phyloP scores from a whole-genome alignment of 371 early-diverging fungal species.

The Catenaria anguillulae region DNA sequence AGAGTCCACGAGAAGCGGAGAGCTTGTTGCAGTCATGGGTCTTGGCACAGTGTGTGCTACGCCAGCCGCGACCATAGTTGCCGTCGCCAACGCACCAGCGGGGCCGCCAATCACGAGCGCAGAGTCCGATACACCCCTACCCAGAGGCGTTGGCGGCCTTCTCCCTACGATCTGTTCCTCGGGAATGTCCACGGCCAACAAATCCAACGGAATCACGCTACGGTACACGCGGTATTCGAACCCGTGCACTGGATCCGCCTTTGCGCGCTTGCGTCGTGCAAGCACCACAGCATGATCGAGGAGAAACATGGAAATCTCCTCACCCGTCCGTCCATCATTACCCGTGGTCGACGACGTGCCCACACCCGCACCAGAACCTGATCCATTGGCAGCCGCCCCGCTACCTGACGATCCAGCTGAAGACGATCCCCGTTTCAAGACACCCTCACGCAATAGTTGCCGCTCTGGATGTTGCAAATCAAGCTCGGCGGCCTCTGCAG shows the following conservation, averaged over 20 bases:
- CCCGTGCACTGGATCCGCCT: constrained; percentile 16
- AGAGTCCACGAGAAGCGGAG: too few relatives aligned
- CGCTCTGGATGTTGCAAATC: constrained; percentile 50
- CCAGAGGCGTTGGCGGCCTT: too few relatives aligned
- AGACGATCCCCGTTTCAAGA: constrained; percentile 34
- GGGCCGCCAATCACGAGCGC: too few relatives aligned
- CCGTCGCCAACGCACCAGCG: too few relatives aligned
- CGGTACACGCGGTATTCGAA: background rate
- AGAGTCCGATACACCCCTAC: too few relatives aligned
- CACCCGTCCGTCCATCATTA: constrained; percentile 42
- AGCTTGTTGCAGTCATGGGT: too few relatives aligned
- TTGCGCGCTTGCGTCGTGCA: constrained; percentile 44
- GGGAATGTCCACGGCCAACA: background rate
- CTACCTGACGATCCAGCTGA: too few relatives aligned
- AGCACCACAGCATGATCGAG: constrained; percentile 75
- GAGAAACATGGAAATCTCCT: constrained; percentile 56
- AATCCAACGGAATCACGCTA: too few relatives aligned
- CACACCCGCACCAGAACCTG: constrained; percentile 30
- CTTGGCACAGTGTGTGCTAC: too few relatives aligned
- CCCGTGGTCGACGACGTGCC: constrained; percentile 24
- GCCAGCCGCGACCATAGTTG: too few relatives aligned
- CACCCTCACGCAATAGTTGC: constrained; percentile 60
- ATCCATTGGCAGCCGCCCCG: too few relatives aligned
- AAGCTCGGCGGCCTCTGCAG: constrained; percentile 46
- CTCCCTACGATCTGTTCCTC: too few relatives aligned